These are phyloP conservation scores for Lipomyces orientalis DNA, from an alignment of 805 yeast species.

Conservation along the genomic window DNA sequence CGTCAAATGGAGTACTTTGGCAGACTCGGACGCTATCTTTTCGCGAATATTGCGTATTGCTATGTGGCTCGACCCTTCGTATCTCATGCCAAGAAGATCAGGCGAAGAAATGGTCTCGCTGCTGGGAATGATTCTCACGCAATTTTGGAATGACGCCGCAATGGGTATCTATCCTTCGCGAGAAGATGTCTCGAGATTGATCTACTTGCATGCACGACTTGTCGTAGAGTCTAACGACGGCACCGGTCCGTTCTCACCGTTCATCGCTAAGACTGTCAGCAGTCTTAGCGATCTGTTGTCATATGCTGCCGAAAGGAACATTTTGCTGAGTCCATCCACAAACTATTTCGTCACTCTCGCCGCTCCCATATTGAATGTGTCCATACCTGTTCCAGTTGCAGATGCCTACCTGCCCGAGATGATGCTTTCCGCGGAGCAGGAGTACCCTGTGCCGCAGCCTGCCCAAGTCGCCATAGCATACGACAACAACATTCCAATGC, in stretches of 20 bases:
- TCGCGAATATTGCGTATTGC: slow-evolving; percentile 15
- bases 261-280: slow-evolving; percentile 8
- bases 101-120: not conserved
- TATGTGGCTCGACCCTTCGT: slow-evolving; percentile 8
- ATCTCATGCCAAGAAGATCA: not conserved
- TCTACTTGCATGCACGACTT: slow-evolving; percentile 22
- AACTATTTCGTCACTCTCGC: slow-evolving; percentile 20
- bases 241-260: slow-evolving; percentile 11
- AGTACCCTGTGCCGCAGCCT: slow-evolving; percentile 11
- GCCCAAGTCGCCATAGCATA: not conserved
- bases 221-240: slow-evolving; percentile 7
- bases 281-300: slow-evolving; percentile 13
- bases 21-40: slow-evolving; percentile 13
- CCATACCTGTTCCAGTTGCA: not conserved
- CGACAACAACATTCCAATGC: slow-evolving; percentile 12
- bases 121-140: slow-evolving; percentile 10
- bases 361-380: slow-evolving; percentile 9
- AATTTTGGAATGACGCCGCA: slow-evolving; percentile 7
- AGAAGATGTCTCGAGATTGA: slow-evolving; percentile 10
- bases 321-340: slow-evolving; percentile 12
- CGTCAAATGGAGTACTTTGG: slow-evolving; percentile 17
- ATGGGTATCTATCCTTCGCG: slow-evolving; percentile 14
- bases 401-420: slow-evolving; percentile 8
- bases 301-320: not conserved
- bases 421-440: not conserved